These are phyloP conservation scores for Cercospora canescens DNA, from an alignment of 2,329 filamentous ascomycete species.

Conservation along the genomic window DNA sequence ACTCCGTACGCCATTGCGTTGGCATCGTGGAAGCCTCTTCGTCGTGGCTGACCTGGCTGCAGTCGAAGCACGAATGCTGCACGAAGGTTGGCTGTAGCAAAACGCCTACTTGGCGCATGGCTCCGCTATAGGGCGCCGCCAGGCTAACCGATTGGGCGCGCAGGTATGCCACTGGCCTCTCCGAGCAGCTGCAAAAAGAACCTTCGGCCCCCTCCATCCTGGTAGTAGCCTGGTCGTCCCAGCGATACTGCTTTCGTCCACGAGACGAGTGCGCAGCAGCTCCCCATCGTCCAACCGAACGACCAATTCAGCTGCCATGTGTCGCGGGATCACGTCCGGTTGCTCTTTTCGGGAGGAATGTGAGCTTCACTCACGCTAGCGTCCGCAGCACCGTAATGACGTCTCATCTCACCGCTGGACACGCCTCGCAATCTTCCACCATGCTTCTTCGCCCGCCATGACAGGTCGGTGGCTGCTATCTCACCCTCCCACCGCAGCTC, in stretches of 20 bases:
- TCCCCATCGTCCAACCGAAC: neutral
- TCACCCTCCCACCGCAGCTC: neutral
- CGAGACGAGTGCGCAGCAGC: neutral
- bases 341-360: constrained; percentile 5
- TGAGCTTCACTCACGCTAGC: neutral
- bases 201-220: neutral
- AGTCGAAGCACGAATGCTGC: neutral
- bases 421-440: neutral
- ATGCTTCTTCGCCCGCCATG: neutral
- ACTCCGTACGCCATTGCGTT: constrained; percentile 6
- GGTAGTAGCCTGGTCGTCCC: neutral
- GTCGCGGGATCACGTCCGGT: neutral
- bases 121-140: neutral
- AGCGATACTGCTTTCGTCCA: neutral
- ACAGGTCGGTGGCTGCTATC: neutral
- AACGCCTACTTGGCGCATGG: neutral
- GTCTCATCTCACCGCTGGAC: constrained; percentile 2
- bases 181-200: neutral
- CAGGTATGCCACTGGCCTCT: constrained; percentile 4
- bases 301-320: neutral
- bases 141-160: constrained; percentile 1
- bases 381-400: neutral
- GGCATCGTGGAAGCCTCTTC: constrained; percentile 1
- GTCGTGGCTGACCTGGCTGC: constrained; percentile 7
- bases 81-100: neutral